Evolutionary conservation across 2,329 filamentous ascomycete genomes (phyloP).

Genomic region (Fusarium heterosporum): DNA sequence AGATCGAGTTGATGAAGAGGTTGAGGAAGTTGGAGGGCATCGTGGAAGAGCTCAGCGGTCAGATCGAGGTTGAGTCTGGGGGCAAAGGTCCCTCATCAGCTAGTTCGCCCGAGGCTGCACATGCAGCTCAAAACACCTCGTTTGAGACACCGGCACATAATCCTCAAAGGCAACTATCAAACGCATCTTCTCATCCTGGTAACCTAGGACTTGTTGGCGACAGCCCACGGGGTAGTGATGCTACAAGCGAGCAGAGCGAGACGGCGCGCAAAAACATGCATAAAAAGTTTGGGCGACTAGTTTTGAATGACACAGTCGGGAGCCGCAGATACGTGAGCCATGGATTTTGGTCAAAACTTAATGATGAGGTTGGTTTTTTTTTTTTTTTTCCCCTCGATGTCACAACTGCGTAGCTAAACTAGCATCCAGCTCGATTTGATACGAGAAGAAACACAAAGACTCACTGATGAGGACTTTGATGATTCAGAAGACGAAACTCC

Average conservation of each 20-base stretch:
- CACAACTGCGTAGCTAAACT: constrained; percentile 18
- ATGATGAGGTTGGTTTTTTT: constrained; percentile 70
- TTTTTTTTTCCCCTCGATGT: no score
- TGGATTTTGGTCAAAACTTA: constrained; percentile 80
- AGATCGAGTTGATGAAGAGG: constrained; percentile 77
- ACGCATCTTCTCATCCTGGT: constrained; percentile 28
- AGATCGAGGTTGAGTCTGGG: constrained; percentile 66
- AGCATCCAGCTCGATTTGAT: constrained; percentile 54
- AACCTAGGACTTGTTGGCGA: constrained; percentile 5
- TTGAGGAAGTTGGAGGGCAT: constrained; percentile 80
- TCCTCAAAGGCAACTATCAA: constrained; percentile 35
- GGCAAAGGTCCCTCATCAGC: constrained; percentile 49
- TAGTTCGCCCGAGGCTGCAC: constrained; percentile 48
- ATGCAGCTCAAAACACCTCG: constrained; percentile 25
- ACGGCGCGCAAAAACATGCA: constrained; percentile 45
- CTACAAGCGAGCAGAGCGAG: constrained; percentile 53
- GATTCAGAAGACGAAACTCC: constrained; percentile 73
- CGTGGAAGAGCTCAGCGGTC: constrained; percentile 75
- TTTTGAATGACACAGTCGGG: constrained; percentile 75
- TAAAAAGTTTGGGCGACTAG: constrained; percentile 73
- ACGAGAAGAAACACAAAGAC: constrained; percentile 61
- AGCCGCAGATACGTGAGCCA: constrained; percentile 80
- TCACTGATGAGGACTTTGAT: constrained; percentile 59
- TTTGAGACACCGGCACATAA: constrained; percentile 30
- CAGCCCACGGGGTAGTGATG: constrained; percentile 46